phyloP scores from a whole-genome alignment of 2,329 filamentous ascomycete genomes.

The Aspergillus persii region DNA sequence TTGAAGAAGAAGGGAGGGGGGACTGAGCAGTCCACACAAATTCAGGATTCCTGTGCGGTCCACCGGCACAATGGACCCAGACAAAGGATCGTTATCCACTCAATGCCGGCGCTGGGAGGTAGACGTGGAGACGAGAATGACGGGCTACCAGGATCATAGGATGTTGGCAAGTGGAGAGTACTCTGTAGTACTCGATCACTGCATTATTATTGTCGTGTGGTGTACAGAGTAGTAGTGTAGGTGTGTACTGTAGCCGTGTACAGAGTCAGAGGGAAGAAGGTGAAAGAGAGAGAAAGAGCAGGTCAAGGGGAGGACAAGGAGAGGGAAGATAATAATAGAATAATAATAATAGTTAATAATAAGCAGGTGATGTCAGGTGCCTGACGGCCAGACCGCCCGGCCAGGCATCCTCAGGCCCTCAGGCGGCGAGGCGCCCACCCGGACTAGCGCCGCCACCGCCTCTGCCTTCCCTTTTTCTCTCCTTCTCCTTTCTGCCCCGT shows the following conservation, averaged over 20 bases:
- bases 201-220: too few relatives aligned
- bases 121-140: conserved; percentile 5
- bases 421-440: not conserved
- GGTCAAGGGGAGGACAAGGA: too few relatives aligned
- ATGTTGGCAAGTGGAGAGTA: conserved; percentile 6
- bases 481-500: conserved; percentile 22
- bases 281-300: too few relatives aligned
- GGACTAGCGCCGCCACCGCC: conserved; percentile 12
- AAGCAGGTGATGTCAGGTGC: not conserved
- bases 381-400: not conserved
- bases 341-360: too few relatives aligned
- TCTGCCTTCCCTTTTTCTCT: conserved; percentile 23
- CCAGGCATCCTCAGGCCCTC: conserved; percentile 11
- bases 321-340: too few relatives aligned
- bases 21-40: not conserved
- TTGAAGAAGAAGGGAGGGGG: not conserved
- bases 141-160: not conserved
- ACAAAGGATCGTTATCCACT: not conserved
- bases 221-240: too few relatives aligned
- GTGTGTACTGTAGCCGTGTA: too few relatives aligned
- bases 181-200: too few relatives aligned
- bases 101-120: not conserved
- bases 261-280: too few relatives aligned
- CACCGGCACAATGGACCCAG: not conserved
- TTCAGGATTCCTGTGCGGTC: not conserved